These are phyloP conservation scores for Gaultheria prostrata DNA, from an alignment of 148 eudicot species.

Conservation along the genomic window DNA sequence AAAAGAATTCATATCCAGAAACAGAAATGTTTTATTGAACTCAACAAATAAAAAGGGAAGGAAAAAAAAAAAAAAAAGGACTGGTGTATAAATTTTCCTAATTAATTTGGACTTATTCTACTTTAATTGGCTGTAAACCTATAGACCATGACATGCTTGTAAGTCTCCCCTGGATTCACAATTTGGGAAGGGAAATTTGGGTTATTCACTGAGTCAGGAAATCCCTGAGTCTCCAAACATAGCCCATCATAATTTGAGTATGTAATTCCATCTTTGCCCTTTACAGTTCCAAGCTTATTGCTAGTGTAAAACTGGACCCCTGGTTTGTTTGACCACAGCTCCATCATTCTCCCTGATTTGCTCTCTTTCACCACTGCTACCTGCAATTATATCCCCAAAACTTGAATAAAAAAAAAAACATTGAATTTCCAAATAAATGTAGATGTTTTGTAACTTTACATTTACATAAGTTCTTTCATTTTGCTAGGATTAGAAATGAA, in stretches of 20 bases:
- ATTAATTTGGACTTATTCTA: background rate
- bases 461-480: too few relatives aligned
- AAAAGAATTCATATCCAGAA: background rate
- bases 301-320: slow-evolving; percentile 75
- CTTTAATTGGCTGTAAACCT: slow-evolving; percentile 43
- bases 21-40: background rate
- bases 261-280: slow-evolving; percentile 52
- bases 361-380: slow-evolving; percentile 38
- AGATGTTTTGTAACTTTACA: too few relatives aligned
- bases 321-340: slow-evolving; percentile 46
- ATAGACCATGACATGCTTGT: slow-evolving; percentile 56
- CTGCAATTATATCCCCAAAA: background rate
- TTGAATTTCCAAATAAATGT: background rate
- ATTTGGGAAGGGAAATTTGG: slow-evolving; percentile 72
- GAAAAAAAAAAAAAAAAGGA: background rate
- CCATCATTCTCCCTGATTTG: slow-evolving; percentile 63
- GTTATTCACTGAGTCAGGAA: slow-evolving; percentile 72
- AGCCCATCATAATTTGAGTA: slow-evolving; percentile 47
- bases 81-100: background rate
- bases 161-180: slow-evolving; percentile 55
- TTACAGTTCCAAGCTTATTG: slow-evolving; percentile 31
- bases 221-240: slow-evolving; percentile 80
- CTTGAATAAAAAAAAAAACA: background rate
- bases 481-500: too few relatives aligned
- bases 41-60: background rate